These are phyloP conservation scores for Gossypium ekmanianum DNA, from an alignment of 345 rosid species.

Conservation along the genomic window DNA sequence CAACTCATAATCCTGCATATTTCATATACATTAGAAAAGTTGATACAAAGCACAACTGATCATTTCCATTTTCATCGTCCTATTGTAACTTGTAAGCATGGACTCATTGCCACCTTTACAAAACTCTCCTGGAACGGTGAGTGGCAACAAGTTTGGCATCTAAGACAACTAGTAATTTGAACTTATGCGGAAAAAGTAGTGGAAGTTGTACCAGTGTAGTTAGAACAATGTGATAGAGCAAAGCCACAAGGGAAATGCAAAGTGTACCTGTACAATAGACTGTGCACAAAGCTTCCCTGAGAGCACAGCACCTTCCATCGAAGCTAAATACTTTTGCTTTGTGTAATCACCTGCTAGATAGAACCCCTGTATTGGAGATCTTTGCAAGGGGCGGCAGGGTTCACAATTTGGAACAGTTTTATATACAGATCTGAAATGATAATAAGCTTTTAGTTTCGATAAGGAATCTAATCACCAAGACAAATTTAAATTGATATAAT, in stretches of 20 bases:
- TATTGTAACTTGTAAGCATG: background rate
- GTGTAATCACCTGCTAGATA: constrained; percentile 94
- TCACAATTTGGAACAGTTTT: constrained; percentile 85
- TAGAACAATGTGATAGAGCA: background rate
- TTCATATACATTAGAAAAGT: background rate
- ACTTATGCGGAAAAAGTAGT: background rate
- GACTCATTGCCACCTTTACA: background rate
- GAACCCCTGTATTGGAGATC: constrained; percentile 83
- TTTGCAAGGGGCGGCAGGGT: constrained; percentile 88
- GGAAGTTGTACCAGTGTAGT: background rate
- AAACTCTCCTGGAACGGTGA: background rate
- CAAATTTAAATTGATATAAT: background rate
- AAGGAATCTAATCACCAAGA: background rate
- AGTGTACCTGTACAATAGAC: constrained; percentile 67
- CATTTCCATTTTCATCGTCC: background rate
- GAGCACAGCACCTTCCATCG: constrained; percentile 97
- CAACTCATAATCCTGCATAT: constrained; percentile 57
- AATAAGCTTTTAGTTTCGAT: constrained; percentile 8
- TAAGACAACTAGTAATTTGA: background rate
- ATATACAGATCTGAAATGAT: constrained; percentile 75
- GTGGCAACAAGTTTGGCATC: background rate
- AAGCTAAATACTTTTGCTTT: constrained; percentile 93
- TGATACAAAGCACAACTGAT: background rate
- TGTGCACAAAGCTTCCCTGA: constrained; percentile 92
- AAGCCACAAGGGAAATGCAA: background rate